Evolutionary conservation across 441 rosid species (phyloP).

Genomic region (Francoa sonchifolia): DNA sequence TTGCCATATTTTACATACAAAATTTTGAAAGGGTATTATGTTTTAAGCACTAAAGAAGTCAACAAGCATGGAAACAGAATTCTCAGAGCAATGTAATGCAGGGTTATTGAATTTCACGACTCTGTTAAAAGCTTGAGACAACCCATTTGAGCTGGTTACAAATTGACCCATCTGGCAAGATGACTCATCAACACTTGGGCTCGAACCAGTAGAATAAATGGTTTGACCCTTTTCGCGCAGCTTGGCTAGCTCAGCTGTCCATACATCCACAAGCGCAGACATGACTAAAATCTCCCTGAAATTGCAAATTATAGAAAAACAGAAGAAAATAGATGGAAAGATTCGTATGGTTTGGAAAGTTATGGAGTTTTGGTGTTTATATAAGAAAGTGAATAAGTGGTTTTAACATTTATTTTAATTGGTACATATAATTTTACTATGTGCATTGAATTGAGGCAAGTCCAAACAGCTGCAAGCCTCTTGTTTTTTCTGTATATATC

Average conservation of each 20-base stretch:
- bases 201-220: slow-evolving; percentile 14
- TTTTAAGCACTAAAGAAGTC: slow-evolving; percentile 29
- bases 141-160: slow-evolving; percentile 7
- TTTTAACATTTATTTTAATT: too few species aligned
- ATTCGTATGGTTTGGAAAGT: background rate
- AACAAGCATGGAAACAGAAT: slow-evolving; percentile 35
- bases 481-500: too few species aligned
- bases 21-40: too few species aligned
- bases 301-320: background rate
- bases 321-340: background rate
- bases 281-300: slow-evolving; percentile 8
- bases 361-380: background rate
- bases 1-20: too few species aligned
- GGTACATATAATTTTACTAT: too few species aligned
- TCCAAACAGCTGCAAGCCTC: too few species aligned
- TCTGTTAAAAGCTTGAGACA: slow-evolving; percentile 7
- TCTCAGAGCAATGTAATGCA: slow-evolving; percentile 18
- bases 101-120: slow-evolving; percentile 5
- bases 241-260: slow-evolving; percentile 30
- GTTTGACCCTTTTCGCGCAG: slow-evolving; percentile 28
- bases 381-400: background rate
- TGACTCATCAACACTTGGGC: slow-evolving; percentile 1
- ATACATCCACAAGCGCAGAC: slow-evolving; percentile 42
- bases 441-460: too few species aligned
- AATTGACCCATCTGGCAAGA: slow-evolving; percentile 14